A percentile compares a stretch with the other conserved stretches of the same genome.
phyloP scores from a whole-genome alignment of 2,329 filamentous ascomycete genomes.

The Cadophora sp. region DNA sequence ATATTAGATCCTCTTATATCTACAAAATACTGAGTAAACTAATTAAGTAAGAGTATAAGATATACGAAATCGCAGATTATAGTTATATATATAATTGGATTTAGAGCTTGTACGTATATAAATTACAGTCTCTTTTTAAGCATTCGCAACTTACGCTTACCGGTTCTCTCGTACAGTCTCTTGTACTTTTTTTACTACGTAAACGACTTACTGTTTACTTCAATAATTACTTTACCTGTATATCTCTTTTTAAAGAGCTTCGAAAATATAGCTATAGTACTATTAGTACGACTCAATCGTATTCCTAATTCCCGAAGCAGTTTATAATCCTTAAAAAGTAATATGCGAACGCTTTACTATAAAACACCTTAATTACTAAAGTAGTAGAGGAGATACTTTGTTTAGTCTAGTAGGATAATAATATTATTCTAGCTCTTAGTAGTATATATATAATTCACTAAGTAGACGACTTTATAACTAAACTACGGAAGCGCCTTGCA shows the following conservation, averaged over 20 bases:
- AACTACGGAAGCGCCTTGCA: not conserved
- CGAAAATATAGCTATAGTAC: not conserved
- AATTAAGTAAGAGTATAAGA: not conserved
- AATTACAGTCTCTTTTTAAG: not conserved
- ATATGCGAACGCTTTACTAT: too few species aligned
- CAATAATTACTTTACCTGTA: too few species aligned
- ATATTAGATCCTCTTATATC: not conserved
- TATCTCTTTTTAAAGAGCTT: not conserved
- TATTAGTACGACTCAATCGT: not conserved
- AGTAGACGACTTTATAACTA: not conserved
- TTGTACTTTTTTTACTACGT: not conserved
- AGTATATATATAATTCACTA: not conserved
- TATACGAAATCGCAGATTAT: not conserved
- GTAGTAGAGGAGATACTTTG: not conserved
- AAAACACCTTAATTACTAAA: not conserved
- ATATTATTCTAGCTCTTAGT: not conserved
- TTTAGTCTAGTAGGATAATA: not conserved
- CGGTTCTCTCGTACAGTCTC: not conserved
- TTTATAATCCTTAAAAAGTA: too few species aligned
- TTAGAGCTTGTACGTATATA: not conserved
- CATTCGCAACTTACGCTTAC: not conserved
- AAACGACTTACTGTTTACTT: too few species aligned
- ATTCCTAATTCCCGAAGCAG: too few species aligned
- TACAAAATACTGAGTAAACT: not conserved
- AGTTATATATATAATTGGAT: not conserved